These are phyloP conservation scores for Elymus sibiricus DNA, from an alignment of 176 grass and related monocot genomes.

Conservation along the genomic window DNA sequence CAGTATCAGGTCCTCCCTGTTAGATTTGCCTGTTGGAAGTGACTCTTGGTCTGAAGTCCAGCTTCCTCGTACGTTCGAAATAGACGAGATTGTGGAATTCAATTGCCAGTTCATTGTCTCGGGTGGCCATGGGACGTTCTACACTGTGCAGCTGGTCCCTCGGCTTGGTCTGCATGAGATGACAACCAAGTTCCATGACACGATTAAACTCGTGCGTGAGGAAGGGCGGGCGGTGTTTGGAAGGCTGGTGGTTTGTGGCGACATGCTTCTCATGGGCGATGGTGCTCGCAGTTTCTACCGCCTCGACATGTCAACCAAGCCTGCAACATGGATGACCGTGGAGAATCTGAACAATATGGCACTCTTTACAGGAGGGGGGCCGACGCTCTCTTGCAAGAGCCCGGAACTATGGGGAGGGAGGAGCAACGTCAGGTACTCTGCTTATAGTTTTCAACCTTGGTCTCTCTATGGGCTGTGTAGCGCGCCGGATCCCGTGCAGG, in stretches of 20 bases:
- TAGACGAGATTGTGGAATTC: too few relatives aligned
- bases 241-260: neutral
- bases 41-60: too few relatives aligned
- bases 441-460: neutral
- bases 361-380: neutral
- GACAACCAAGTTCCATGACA: neutral
- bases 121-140: neutral
- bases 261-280: neutral
- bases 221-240: fast-evolving
- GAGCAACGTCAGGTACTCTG: too few relatives aligned
- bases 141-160: neutral
- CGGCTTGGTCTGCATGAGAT: neutral
- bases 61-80: too few relatives aligned
- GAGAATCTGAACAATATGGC: neutral
- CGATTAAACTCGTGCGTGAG: too few relatives aligned
- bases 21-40: too few relatives aligned
- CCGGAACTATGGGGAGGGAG: neutral
- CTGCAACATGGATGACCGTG: neutral
- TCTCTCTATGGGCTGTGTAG: too few relatives aligned
- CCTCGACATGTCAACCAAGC: neutral
- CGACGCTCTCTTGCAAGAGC: neutral
- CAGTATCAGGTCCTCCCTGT: too few relatives aligned
- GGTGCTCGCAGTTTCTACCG: neutral
- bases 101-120: too few relatives aligned
- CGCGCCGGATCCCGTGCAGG: neutral